Evolutionary conservation across 1,284 basidiomycete genomes (phyloP).

Genomic region (Apiotrichum montevideense): DNA sequence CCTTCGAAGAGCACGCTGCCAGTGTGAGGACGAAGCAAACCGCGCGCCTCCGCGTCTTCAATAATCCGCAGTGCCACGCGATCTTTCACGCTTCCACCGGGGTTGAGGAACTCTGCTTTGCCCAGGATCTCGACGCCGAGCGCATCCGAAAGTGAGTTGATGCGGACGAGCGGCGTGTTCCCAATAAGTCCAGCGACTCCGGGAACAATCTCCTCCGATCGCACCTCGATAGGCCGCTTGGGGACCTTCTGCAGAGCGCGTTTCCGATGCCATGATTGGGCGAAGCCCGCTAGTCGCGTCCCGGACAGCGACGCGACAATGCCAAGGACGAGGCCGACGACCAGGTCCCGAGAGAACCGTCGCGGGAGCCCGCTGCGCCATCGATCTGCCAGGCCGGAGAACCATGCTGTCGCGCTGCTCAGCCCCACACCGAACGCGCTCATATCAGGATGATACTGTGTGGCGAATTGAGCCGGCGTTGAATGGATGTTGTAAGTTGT

Average conservation of each 20-base stretch:
- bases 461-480: neutral
- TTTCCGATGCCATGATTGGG: slow-evolving; percentile 52
- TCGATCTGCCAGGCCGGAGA: slow-evolving; percentile 18
- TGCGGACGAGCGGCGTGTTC: slow-evolving; percentile 91
- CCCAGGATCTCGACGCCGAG: slow-evolving; percentile 82
- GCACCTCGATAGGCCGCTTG: slow-evolving; percentile 63
- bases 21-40: slow-evolving; percentile 76
- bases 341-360: slow-evolving; percentile 47
- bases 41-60: slow-evolving; percentile 80
- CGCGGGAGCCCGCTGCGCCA: slow-evolving; percentile 19
- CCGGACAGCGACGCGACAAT: slow-evolving; percentile 63
- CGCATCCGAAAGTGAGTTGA: slow-evolving; percentile 81
- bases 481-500: too few species aligned
- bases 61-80: slow-evolving; percentile 89
- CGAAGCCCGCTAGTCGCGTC: slow-evolving; percentile 55
- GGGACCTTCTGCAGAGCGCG: slow-evolving; percentile 45
- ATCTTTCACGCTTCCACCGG: slow-evolving; percentile 96
- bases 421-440: neutral
- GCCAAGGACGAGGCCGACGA: slow-evolving; percentile 63
- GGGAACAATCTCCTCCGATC: slow-evolving; percentile 61
- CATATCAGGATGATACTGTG: neutral
- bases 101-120: slow-evolving; percentile 67
- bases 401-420: slow-evolving; percentile 1
- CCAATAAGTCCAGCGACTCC: slow-evolving; percentile 80
- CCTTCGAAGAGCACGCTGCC: slow-evolving; percentile 95